These are phyloP conservation scores for Citropsis articulata DNA, from an alignment of 345 rosid species.

Conservation along the genomic window DNA sequence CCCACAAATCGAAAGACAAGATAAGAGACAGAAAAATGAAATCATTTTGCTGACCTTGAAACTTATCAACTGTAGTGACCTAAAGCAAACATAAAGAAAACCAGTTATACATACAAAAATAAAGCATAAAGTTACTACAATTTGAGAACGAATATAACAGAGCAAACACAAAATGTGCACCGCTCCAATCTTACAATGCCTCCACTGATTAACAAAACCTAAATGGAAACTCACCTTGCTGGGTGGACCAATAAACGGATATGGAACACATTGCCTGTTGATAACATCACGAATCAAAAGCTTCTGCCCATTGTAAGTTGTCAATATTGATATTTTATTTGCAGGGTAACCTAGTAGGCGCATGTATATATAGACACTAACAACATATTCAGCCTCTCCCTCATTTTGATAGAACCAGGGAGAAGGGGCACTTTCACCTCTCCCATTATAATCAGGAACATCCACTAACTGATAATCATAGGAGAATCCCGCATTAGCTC, in stretches of 20 bases:
- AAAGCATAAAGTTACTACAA: not conserved
- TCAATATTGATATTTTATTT: slow-evolving; percentile 89
- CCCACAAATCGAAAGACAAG: slow-evolving; percentile 98
- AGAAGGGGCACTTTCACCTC: slow-evolving; percentile 93
- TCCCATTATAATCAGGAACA: slow-evolving; percentile 87
- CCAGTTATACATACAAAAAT: not conserved
- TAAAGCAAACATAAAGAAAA: slow-evolving; percentile 24
- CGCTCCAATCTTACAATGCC: not conserved
- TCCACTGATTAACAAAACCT: not conserved
- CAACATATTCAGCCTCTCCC: slow-evolving; percentile 96
- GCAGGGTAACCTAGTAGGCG: slow-evolving; percentile 94
- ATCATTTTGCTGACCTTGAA: slow-evolving; percentile 99
- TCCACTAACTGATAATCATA: slow-evolving; percentile 90
- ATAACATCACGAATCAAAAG: slow-evolving; percentile 98
- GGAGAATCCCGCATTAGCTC: slow-evolving; percentile 91
- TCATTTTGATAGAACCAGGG: slow-evolving; percentile 99
- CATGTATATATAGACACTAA: slow-evolving; percentile 97
- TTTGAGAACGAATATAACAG: not conserved
- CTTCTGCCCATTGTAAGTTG: slow-evolving; percentile 97
- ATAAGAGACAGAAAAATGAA: slow-evolving; percentile 91
- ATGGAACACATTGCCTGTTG: slow-evolving; percentile 83
- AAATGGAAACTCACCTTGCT: slow-evolving; percentile 58
- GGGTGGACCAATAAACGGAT: slow-evolving; percentile 88
- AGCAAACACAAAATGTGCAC: not conserved
- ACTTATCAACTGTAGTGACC: slow-evolving; percentile 97